Percentiles rank a stretch among this genome's conserved stretches.
Conservation (phyloP, 1,284 basidiomycete species). For the Ceratobasidium sp. region DNA sequence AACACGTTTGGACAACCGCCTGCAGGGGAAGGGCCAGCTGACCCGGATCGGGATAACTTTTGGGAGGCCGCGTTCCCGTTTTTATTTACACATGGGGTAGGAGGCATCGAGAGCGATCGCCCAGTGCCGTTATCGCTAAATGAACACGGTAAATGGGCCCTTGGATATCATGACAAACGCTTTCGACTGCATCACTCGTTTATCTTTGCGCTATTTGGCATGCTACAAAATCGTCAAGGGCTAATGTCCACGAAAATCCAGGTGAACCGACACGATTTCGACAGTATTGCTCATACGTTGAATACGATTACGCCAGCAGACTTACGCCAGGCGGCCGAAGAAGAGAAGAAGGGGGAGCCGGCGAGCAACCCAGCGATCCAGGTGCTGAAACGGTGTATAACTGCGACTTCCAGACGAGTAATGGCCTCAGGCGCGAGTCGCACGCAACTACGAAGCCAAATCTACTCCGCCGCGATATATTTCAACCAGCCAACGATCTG, state of each 20-base stretch:
- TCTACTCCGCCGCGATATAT: constrained; percentile 53
- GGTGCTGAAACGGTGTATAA: constrained; percentile 40
- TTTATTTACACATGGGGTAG: constrained; percentile 62
- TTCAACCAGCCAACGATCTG: constrained; percentile 51
- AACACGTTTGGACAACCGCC: constrained; percentile 29
- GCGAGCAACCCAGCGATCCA: constrained; percentile 29
- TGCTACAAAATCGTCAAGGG: constrained; percentile 53
- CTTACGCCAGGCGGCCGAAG: constrained; percentile 47
- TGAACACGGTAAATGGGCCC: constrained; percentile 58
- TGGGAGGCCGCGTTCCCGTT: constrained; percentile 58
- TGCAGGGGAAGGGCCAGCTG: neutral
- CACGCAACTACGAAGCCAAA: constrained; percentile 51
- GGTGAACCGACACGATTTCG: constrained; percentile 47
- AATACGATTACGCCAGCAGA: constrained; percentile 33
- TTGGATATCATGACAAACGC: constrained; percentile 58
- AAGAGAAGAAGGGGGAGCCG: constrained; percentile 32
- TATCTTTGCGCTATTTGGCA: constrained; percentile 58
- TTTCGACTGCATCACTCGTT: constrained; percentile 58
- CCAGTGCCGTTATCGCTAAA: constrained; percentile 53
- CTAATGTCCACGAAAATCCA: constrained; percentile 47
- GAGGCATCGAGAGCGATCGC: constrained; percentile 57
- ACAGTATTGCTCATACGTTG: constrained; percentile 1
- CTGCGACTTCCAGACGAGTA: constrained; percentile 44
- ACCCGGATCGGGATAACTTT: constrained; percentile 44
- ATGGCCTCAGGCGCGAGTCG: constrained; percentile 52